phyloP scores from a whole-genome alignment of 1,284 basidiomycete genomes.

The Bjerkandera adusta region DNA sequence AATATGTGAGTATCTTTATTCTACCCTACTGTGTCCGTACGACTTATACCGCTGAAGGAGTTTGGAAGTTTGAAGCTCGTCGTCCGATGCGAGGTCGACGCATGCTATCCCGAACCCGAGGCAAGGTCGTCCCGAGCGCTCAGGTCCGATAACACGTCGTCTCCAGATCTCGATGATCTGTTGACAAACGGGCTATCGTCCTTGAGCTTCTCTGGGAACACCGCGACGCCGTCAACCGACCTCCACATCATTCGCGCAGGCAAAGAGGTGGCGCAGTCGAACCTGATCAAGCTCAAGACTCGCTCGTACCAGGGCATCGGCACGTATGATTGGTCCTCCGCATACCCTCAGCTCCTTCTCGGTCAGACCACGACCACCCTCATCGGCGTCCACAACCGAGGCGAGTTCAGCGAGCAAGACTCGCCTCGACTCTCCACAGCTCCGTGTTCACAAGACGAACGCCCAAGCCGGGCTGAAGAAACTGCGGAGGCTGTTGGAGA shows the following conservation, averaged over 20 bases:
- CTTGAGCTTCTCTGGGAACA: background rate
- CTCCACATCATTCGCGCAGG: conserved; percentile 20
- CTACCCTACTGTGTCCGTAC: background rate
- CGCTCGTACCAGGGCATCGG: conserved; percentile 22
- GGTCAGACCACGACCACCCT: conserved; percentile 38
- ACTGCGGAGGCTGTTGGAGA: conserved; percentile 11
- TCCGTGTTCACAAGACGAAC: background rate
- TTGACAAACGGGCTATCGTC: conserved; percentile 8
- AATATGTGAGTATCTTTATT: conserved; percentile 15
- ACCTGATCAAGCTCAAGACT: conserved; percentile 41
- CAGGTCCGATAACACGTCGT: background rate
- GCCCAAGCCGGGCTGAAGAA: conserved; percentile 13
- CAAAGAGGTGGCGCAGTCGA: conserved; percentile 30
- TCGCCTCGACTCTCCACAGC: conserved; percentile 2
- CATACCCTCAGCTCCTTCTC: conserved; percentile 39
- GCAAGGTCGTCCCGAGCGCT: background rate
- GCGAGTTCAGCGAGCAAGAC: conserved; percentile 24
- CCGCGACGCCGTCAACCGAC: background rate
- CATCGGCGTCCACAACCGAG: conserved; percentile 33
- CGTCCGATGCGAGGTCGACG: conserved; percentile 50
- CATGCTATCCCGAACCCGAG: conserved; percentile 34
- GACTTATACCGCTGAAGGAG: background rate
- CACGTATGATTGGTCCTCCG: conserved; percentile 33
- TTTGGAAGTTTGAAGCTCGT: conserved; percentile 46
- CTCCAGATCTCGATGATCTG: conserved; percentile 3